phyloP scores from a whole-genome alignment of 208 protist species.

The Trypanosoma brucei region DNA sequence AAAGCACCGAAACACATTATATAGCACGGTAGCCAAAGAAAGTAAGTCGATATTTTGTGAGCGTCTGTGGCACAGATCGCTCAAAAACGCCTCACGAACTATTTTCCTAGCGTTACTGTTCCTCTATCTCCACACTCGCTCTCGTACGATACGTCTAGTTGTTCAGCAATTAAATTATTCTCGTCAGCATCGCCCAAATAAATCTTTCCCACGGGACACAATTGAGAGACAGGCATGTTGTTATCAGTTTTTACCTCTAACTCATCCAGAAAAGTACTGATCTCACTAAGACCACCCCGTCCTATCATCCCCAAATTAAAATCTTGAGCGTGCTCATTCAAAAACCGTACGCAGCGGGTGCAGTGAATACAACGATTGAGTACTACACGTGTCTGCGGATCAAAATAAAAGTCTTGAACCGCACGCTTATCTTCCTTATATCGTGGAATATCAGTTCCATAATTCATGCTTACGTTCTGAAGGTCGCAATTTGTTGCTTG shows the following conservation, averaged over 20 bases:
- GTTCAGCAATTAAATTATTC: conserved; percentile 63
- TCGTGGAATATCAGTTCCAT: conserved; percentile 83
- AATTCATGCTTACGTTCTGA: conserved; percentile 93
- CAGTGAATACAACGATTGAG: conserved; percentile 97
- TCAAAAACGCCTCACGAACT: no score
- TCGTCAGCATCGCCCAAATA: conserved; percentile 82
- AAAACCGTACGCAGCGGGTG: conserved; percentile 94
- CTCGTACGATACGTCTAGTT: conserved; percentile 30
- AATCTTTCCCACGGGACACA: conserved; percentile 81
- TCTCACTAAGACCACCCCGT: conserved; percentile 91
- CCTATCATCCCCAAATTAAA: conserved; percentile 93
- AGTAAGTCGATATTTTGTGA: no score
- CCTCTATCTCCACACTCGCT: no score
- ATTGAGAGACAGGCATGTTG: conserved; percentile 85
- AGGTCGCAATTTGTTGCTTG: conserved; percentile 96
- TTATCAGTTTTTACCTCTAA: conserved; percentile 89
- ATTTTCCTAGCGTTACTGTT: no score
- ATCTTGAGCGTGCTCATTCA: conserved; percentile 93
- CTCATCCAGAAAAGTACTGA: conserved; percentile 91
- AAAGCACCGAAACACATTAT: no score
- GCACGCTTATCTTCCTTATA: conserved; percentile 89
- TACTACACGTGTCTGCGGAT: conserved; percentile 93
- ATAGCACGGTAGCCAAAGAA: no score
- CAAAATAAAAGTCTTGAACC: conserved; percentile 95
- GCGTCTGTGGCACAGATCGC: no score